A percentile compares a stretch with the other conserved stretches of the same genome.
phyloP scores from a whole-genome alignment of 2,329 filamentous ascomycete genomes.

The Talaromyces sp. region DNA sequence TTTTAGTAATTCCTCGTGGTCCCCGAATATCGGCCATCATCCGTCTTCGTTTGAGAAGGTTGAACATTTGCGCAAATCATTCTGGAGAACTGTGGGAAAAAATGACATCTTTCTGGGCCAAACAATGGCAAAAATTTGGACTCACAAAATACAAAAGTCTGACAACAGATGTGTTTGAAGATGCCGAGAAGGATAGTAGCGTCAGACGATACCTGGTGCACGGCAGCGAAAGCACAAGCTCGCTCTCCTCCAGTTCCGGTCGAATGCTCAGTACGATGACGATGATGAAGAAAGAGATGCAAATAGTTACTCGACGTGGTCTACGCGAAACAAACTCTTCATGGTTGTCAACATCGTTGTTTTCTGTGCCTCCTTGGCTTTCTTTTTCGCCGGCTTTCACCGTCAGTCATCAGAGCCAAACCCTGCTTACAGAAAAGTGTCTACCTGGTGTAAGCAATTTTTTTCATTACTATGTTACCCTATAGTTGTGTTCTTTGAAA shows the following conservation, averaged over 20 bases:
- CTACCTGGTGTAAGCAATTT: constrained; percentile 1
- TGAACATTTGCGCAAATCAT: not conserved
- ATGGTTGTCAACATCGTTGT: not conserved
- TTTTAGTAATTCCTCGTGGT: not conserved
- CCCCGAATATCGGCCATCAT: not conserved
- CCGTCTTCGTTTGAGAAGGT: not conserved
- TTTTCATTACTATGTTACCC: not conserved
- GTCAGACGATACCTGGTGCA: not conserved
- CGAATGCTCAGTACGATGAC: not conserved
- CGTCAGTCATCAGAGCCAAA: not conserved
- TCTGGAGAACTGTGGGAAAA: not conserved
- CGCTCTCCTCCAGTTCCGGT: not conserved
- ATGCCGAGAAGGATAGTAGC: not conserved
- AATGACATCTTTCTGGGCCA: not conserved
- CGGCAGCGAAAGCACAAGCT: not conserved
- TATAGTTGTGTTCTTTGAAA: not conserved
- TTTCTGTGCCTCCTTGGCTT: not conserved
- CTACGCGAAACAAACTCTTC: not conserved
- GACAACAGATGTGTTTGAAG: not conserved
- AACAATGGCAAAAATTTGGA: not conserved
- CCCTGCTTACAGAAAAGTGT: not conserved
- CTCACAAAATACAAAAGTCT: not conserved
- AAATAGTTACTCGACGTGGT: not conserved
- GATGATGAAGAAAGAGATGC: not conserved
- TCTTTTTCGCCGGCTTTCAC: not conserved